A percentile compares a stretch with the other conserved stretches of the same genome.
phyloP scores from a whole-genome alignment of 1,139 yeast genomes.

The Fermentozyma sake region DNA sequence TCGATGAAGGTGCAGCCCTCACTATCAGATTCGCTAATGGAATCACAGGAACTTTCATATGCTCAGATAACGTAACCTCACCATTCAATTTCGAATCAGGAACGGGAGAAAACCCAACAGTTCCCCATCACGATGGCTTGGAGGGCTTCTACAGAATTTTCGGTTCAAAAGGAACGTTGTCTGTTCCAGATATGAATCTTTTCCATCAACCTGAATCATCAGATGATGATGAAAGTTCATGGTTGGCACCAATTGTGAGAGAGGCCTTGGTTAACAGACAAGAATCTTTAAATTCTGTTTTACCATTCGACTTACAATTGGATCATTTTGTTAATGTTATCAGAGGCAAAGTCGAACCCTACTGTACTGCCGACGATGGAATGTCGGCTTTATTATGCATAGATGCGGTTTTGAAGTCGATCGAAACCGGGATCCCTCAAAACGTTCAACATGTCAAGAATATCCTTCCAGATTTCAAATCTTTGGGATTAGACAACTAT shows the following conservation, averaged over 20 bases:
- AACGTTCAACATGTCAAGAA: slow-evolving; percentile 11
- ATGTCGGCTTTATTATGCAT: slow-evolving; percentile 28
- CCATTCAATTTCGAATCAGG: slow-evolving; percentile 39
- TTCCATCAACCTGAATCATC: slow-evolving; percentile 22
- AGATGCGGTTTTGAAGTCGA: slow-evolving; percentile 16
- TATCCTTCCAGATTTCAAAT: slow-evolving; percentile 7
- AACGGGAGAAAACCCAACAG: slow-evolving; percentile 39
- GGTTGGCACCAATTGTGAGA: slow-evolving; percentile 16
- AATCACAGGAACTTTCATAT: slow-evolving; percentile 34
- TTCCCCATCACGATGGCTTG: slow-evolving; percentile 25
- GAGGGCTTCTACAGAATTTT: slow-evolving; percentile 35
- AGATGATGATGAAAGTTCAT: slow-evolving; percentile 14
- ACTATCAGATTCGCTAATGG: slow-evolving; percentile 31
- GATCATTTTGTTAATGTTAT: slow-evolving; percentile 36
- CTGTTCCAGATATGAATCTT: slow-evolving; percentile 33
- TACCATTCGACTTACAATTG: slow-evolving; percentile 32
- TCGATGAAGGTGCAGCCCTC: slow-evolving; percentile 40
- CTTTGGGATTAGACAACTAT: slow-evolving; percentile 2
- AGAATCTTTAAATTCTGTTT: slow-evolving; percentile 10
- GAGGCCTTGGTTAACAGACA: slow-evolving; percentile 12
- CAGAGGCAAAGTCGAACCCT: slow-evolving; percentile 23
- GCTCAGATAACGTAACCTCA: slow-evolving; percentile 35
- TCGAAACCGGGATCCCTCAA: slow-evolving; percentile 16
- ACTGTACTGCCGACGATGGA: slow-evolving; percentile 36
- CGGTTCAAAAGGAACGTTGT: slow-evolving; percentile 35